Evolutionary conservation across 1,284 basidiomycete genomes (phyloP).

Genomic region (Termitomyces sp.): DNA sequence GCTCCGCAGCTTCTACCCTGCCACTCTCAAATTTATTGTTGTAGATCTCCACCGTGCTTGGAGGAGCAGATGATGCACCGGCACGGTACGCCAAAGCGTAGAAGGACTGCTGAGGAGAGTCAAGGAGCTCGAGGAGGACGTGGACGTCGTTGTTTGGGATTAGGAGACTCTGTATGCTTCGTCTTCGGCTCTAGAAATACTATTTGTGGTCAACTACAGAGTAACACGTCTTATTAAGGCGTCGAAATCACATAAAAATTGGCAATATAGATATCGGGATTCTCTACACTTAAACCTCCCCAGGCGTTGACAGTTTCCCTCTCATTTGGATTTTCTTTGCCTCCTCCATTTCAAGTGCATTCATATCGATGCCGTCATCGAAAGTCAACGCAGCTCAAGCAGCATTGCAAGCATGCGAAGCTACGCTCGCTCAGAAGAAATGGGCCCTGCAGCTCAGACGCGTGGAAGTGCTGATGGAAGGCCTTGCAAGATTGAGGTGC

Average conservation of each 20-base stretch:
- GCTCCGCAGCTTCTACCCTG: conserved; percentile 53
- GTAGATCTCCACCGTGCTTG: conserved; percentile 52
- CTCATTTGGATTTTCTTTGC: conserved; percentile 11
- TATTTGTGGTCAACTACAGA: conserved; percentile 28
- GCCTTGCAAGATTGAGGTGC: conserved; percentile 55
- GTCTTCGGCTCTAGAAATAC: background rate
- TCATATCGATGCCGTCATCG: conserved; percentile 28
- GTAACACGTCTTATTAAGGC: conserved; percentile 74
- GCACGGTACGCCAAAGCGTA: conserved; percentile 52
- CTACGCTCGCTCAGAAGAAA: conserved; percentile 64
- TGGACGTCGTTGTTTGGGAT: conserved; percentile 63
- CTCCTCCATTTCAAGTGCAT: conserved; percentile 26
- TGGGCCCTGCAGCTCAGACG: conserved; percentile 51
- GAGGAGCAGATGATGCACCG: conserved; percentile 63
- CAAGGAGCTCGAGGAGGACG: conserved; percentile 64
- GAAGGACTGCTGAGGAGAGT: conserved; percentile 58
- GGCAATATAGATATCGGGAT: conserved; percentile 32
- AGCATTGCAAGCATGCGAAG: conserved; percentile 74
- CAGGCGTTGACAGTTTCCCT: conserved; percentile 30
- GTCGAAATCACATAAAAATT: conserved; percentile 47
- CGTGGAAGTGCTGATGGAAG: conserved; percentile 48
- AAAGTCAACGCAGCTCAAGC: conserved; percentile 66
- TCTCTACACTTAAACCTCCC: background rate
- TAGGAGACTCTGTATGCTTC: conserved; percentile 67
- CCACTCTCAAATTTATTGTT: conserved; percentile 53